Evolutionary conservation across 1,139 yeast genomes (phyloP).

Genomic region (Blastobotrys proliferans): DNA sequence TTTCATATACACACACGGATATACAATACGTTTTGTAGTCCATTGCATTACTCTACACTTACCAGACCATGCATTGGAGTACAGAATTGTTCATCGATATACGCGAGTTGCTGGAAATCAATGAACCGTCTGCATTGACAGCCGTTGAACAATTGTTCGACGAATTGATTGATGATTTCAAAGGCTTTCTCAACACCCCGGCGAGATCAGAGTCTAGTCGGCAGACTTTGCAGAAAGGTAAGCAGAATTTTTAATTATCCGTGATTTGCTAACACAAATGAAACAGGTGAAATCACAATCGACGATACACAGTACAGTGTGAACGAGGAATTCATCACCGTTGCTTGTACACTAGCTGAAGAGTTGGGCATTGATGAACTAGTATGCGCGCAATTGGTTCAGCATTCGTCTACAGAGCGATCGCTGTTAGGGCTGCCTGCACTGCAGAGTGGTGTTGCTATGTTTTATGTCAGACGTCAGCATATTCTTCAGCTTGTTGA

Average conservation of each 20-base stretch:
- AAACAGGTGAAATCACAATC: constrained; percentile 42
- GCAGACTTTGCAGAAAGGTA: constrained; percentile 48
- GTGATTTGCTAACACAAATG: not conserved
- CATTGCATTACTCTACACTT: too few relatives aligned
- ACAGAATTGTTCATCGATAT: constrained; percentile 33
- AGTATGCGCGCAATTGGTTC: constrained; percentile 56
- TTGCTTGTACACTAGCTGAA: constrained; percentile 52
- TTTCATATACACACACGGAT: too few relatives aligned
- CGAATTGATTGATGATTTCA: constrained; percentile 44
- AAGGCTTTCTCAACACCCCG: constrained; percentile 47
- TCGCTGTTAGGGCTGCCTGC: constrained; percentile 51
- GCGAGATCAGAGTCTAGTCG: constrained; percentile 53
- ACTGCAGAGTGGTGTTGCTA: constrained; percentile 66
- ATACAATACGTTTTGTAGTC: too few relatives aligned
- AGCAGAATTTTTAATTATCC: constrained; percentile 7
- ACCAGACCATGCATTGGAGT: constrained; percentile 36
- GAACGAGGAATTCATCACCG: constrained; percentile 50
- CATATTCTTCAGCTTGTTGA: constrained; percentile 68
- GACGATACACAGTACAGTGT: constrained; percentile 47
- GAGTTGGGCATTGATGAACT: constrained; percentile 68
- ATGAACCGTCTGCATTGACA: constrained; percentile 18
- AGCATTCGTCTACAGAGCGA: constrained; percentile 41
- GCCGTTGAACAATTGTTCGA: constrained; percentile 23
- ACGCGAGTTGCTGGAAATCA: constrained; percentile 27
- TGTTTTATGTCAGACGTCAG: constrained; percentile 64